Percentiles rank a stretch among this genome's conserved stretches.
Conservation (phyloP, 106 monocot species). For the Dendrobium officinale region DNA sequence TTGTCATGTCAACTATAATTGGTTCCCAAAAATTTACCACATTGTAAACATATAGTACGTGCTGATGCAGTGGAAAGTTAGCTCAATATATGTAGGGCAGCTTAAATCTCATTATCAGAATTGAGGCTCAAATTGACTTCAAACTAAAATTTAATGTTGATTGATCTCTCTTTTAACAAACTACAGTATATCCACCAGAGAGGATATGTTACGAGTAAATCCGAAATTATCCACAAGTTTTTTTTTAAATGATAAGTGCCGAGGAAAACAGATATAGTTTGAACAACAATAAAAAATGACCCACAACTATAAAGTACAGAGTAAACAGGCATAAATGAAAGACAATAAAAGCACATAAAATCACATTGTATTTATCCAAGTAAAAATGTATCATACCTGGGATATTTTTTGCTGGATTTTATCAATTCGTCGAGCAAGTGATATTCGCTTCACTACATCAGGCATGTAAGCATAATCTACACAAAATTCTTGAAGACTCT, state of each 20-base stretch:
- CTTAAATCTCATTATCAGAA: background rate
- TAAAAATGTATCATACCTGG: conserved; percentile 9
- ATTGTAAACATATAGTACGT: no score
- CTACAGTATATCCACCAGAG: background rate
- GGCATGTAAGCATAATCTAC: conserved; percentile 15
- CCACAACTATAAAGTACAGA: background rate
- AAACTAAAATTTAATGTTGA: background rate
- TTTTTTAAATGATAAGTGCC: background rate
- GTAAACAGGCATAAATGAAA: background rate
- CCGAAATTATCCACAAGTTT: background rate
- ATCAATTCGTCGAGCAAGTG: conserved; percentile 22
- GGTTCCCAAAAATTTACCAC: no score
- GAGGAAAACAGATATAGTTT: background rate
- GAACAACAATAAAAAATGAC: background rate
- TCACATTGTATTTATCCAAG: background rate
- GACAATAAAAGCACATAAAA: background rate
- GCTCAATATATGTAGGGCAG: background rate
- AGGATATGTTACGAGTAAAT: background rate
- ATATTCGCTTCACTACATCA: conserved; percentile 12
- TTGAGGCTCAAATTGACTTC: background rate
- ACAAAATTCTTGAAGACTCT: conserved; percentile 17
- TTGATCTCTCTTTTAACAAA: background rate
- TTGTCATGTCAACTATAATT: no score
- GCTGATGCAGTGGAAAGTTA: no score
- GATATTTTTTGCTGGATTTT: conserved; percentile 9